phyloP scores from a whole-genome alignment of 441 rosid species.

The Mallotus japonicus region DNA sequence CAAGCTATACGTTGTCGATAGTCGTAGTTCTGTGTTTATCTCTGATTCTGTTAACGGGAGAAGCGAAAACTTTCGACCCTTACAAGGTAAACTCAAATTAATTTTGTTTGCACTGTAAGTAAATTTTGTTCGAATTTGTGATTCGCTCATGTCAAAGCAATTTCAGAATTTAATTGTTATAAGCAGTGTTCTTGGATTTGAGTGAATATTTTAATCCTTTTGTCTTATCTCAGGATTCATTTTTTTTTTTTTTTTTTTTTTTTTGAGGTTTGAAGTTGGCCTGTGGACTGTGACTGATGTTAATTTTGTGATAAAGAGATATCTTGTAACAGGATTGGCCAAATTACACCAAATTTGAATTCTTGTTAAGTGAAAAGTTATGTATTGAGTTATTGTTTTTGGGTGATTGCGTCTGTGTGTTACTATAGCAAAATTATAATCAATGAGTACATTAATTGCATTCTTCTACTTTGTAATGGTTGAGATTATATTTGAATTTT shows the following conservation, averaged over 20 bases:
- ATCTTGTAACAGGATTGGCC: neutral
- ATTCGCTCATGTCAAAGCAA: neutral
- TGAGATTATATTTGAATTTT: neutral
- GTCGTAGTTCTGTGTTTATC: slow-evolving; percentile 41
- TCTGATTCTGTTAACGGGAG: slow-evolving; percentile 32
- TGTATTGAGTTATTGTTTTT: neutral
- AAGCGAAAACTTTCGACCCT: slow-evolving; percentile 61
- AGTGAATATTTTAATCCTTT: too few relatives aligned
- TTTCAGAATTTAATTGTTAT: too few relatives aligned
- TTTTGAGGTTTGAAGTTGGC: too few relatives aligned
- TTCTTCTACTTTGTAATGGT: too few relatives aligned
- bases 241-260: too few relatives aligned
- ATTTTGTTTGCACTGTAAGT: too few relatives aligned
- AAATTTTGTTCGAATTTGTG: neutral
- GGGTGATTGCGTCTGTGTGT: too few relatives aligned
- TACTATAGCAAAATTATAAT: neutral
- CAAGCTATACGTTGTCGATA: slow-evolving; percentile 23
- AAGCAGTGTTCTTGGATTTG: too few relatives aligned
- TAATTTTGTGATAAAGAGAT: neutral
- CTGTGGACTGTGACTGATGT: neutral
- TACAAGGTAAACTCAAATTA: slow-evolving; percentile 54
- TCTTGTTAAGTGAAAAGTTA: neutral
- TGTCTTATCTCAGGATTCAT: too few relatives aligned
- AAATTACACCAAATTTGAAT: neutral
- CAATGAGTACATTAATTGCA: too few relatives aligned